Evolutionary conservation across 768 basidiomycete species (phyloP).

Genomic region (Asterophora parasitica): DNA sequence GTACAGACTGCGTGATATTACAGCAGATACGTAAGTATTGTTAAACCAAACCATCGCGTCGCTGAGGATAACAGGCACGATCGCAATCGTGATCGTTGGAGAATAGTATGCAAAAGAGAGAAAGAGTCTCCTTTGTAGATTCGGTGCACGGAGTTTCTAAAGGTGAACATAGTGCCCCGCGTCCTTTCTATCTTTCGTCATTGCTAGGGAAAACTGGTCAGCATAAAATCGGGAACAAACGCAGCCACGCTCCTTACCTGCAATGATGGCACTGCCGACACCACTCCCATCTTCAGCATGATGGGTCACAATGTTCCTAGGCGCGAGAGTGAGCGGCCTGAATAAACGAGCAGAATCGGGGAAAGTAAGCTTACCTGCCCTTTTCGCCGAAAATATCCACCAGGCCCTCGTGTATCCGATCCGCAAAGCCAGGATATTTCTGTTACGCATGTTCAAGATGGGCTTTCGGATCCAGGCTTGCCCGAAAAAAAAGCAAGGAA

Average conservation of each 20-base stretch:
- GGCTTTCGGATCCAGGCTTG: not conserved
- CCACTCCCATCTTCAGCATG: conserved; percentile 92
- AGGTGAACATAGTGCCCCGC: conserved; percentile 52
- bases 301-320: conserved; percentile 67
- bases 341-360: not conserved
- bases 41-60: no score
- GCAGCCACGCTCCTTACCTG: conserved; percentile 32
- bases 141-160: conserved; percentile 23
- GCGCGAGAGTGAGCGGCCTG: not conserved
- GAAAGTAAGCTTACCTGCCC: conserved; percentile 59
- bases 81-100: no score
- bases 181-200: conserved; percentile 82
- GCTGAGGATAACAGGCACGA: no score
- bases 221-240: not conserved
- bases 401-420: conserved; percentile 88
- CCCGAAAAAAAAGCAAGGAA: not conserved
- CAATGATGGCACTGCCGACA: conserved; percentile 95
- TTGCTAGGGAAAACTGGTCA: conserved; percentile 45
- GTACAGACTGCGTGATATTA: no score
- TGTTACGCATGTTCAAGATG: conserved; percentile 22
- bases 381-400: conserved; percentile 95
- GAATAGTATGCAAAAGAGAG: no score
- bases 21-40: no score
- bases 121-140: no score
- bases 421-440: conserved; percentile 98